Evolutionary conservation across 257 asterid genomes (phyloP).

Genomic region (Gardenia jasminoides): DNA sequence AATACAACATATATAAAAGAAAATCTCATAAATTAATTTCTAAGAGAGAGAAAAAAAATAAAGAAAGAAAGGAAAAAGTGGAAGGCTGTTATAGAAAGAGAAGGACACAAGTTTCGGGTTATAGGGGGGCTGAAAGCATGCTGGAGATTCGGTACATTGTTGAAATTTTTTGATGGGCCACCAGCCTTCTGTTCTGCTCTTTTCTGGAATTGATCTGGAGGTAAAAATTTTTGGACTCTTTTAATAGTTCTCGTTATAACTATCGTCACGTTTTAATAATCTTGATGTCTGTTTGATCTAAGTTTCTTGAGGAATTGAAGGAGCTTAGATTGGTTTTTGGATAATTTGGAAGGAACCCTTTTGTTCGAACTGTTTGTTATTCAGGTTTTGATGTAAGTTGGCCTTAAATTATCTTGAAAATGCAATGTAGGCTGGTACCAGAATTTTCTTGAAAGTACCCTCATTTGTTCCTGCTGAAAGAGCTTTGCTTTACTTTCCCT

Average conservation of each 20-base stretch:
- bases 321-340: background rate
- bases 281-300: background rate
- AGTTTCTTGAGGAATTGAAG: background rate
- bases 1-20: background rate
- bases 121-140: conserved; percentile 30
- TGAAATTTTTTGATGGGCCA: conserved; percentile 53
- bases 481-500: conserved; percentile 70
- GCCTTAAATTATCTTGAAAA: conserved; percentile 22
- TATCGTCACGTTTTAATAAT: background rate
- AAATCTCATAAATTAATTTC: background rate
- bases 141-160: conserved; percentile 54
- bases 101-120: conserved; percentile 43
- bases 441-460: conserved; percentile 32
- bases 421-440: conserved; percentile 55
- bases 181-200: conserved; percentile 57
- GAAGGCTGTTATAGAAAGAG: conserved; percentile 37
- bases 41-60: background rate
- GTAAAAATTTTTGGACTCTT: conserved; percentile 27
- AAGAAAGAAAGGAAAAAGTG: conserved; percentile 22
- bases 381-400: conserved; percentile 34
- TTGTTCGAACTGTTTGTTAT: conserved; percentile 14
- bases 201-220: conserved; percentile 63
- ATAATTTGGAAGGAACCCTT: conserved; percentile 11
- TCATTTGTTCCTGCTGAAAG: conserved; percentile 32
- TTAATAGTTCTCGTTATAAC: background rate